Base-by-base conservation (phyloP, 177 flowering plant genomes). In the Vitis hybrid region DNA sequence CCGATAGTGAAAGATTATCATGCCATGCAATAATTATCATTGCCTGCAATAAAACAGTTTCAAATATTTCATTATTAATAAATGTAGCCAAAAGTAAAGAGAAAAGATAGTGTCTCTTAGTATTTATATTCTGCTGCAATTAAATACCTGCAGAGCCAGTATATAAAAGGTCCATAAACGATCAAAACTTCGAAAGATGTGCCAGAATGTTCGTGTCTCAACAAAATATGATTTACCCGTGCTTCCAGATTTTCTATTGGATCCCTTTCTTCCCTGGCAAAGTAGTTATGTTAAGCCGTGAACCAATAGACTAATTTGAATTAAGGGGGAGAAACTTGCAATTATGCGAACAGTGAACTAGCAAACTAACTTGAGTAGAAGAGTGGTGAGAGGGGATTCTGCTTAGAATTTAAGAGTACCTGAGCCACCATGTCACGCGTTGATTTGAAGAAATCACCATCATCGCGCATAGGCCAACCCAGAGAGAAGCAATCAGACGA, bases 401-500 rank as follows among this genome's bases (percentile, higher is more conserved):
- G 12, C 64, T 60, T 52, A 70, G 48, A 64, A 32, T 17, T 55
- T 17, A 58, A 52, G 17, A 52, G 17, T 64, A 86, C 97, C 87
- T 85, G 82, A 50, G 73, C 70, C 69, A 40, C 46, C 8, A 66
- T 51, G 66, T 83, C 88, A 73, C 81, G 83, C 24, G 95, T 89
- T 78, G 97, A 87, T 78, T 86, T 94, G 71, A 96, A 96, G 78
- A 96, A 94, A 60, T 87, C 89, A 62, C 94, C 97, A 85, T 94
- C 98, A 77, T 90, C 97, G 64, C 98, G 93, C 99, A 96, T 96
- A 2, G 99, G 99, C 99, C 99, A 96, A 27, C 99, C 99, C 80
- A 96, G 83, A 64, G 90, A 81, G 79, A 96, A 96, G 83, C 99
- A 94, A 75, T 89, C 92, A 60, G 91, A 52, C 2, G 92, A 91